Evolutionary conservation across 2,329 filamentous ascomycete genomes (phyloP), one percentile per base, ranked within the genome.

Genomic region (Monosporascus ibericus): DNA sequence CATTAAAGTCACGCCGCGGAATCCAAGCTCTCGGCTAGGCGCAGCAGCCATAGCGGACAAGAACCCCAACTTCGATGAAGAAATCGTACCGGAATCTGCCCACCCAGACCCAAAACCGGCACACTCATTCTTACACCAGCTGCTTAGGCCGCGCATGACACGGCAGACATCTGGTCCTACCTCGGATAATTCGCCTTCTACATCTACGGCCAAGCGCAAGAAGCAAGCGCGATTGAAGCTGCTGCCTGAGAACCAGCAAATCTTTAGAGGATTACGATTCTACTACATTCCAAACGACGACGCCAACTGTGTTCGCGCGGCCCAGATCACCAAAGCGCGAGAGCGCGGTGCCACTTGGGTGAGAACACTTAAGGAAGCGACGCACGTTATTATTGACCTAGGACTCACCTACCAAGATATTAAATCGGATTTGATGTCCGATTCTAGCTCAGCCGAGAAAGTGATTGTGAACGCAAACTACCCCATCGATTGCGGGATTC

Each of bases 281-380:
- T 88, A 83, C 70, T 96, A 94, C 66, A 82, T 95, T 6, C 92
- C 91, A 0, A 88, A 94, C 58, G 82, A 90, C 57, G 86, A 92
- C 57, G 78, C 87, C 47, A 81, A 85, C 34, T 79, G 80, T 11
- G 75, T 80, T 7, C 81, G 92, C 39, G 81, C 81, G 51, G 69
- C 85, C 53, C 84, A 88, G 4, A 95, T 96, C 49, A 79, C 79
- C 30, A 91, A 86, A 66, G 85, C 88, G 0, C 78, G 82, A 49
- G 84, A 90, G 61, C 85, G 85, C 65, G 92, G 92, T 44, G 92
- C 87, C 1, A 72, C 67, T 1, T 94, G 91, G 85, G 79, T 82
- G 27, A 78, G 77, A 48, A 70, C 75, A 1, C 81, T 85, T 64
- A 68, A 59, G 0, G 69, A 70, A 22, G 80, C 94, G 17, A 95